Percentiles rank a stretch among this genome's conserved stretches.
Evolutionary conservation across 352 stramenopile genomes (phyloP).

Genomic region (Globisporangium paroecandrum): DNA sequence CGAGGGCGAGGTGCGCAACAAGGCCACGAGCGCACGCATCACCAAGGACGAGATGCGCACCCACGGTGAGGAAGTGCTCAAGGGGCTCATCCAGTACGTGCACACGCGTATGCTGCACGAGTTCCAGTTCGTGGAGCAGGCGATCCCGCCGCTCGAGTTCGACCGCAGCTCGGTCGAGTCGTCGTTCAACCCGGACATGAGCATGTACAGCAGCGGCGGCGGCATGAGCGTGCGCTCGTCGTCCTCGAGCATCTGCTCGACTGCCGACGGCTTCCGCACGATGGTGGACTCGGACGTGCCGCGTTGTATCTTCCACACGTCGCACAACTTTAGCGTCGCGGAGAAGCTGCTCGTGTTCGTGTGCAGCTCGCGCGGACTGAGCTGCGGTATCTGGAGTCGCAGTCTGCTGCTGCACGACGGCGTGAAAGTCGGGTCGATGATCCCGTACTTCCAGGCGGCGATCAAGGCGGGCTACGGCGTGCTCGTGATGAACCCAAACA

Average conservation of each 20-base stretch:
- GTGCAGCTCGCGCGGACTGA: conserved; percentile 70
- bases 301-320: conserved; percentile 81
- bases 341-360: conserved; percentile 84
- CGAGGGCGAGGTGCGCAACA: conserved; percentile 50
- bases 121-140: conserved; percentile 75
- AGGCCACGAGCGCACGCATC: conserved; percentile 42
- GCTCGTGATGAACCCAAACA: conserved; percentile 89
- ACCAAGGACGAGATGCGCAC: conserved; percentile 67
- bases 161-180: conserved; percentile 46
- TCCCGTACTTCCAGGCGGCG: conserved; percentile 84
- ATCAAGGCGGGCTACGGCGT: conserved; percentile 75
- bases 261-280: conserved; percentile 73
- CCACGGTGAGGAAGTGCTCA: conserved; percentile 68
- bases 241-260: conserved; percentile 81
- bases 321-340: conserved; percentile 64
- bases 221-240: conserved; percentile 51
- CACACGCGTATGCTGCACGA: conserved; percentile 80
- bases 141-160: conserved; percentile 70
- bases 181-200: conserved; percentile 38
- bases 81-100: conserved; percentile 66
- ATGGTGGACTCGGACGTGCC: conserved; percentile 80
- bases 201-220: conserved; percentile 23
- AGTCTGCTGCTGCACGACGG: conserved; percentile 80
- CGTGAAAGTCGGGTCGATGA: conserved; percentile 87
- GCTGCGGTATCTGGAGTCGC: conserved; percentile 87